Evolutionary conservation across 2,329 filamentous ascomycete genomes (phyloP), one percentile per base, ranked within the genome.

Genomic region (Scedosporium minutisporum): DNA sequence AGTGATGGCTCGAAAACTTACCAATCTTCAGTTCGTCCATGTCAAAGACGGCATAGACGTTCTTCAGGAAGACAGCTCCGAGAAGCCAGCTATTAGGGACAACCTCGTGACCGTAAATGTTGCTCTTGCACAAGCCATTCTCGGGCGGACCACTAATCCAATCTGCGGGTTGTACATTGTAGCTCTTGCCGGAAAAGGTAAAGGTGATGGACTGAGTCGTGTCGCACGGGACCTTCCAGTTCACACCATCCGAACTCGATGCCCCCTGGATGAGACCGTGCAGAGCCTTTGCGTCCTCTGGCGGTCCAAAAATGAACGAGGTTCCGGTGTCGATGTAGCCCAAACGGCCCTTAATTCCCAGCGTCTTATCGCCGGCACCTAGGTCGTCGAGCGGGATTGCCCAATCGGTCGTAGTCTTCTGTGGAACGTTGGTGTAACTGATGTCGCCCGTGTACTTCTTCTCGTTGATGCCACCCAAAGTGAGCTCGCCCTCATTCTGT

Each of bases 301-400:
- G 74, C 0, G 91, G 89, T 5, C 90, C 84, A 66, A 96, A 86
- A 29, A 91, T 83, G 71, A 88, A 95, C 0, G 87, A 90, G 0
- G 91, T 95, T 59, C 91, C 91, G 0, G 90, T 92, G 73, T 96
- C 92, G 67, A 96, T 87, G 71, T 92, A 91, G 38, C 87, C 89
- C 1, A 79, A 78, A 58, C 80, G 73, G 44, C 76, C 77, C 10
- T 81, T 84, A 42, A 87, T 76, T n/a, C 81, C 78, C 12, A 82
- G 80, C 7, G 79, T 76, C 53, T 82, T 79, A 57, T 83, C 87
- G 64, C 87, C 80, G 57, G 88, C 83, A 2, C 82, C 78, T 60
- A 87, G 81, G 67, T 88, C 86, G 53, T 86, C 87, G 62, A 95
- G 69, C 0, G 83, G 73, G 33, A 96, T 86, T 29, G 87, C 85